phyloP scores from a whole-genome alignment of 768 basidiomycete genomes.

The Daedaleopsis nitida region DNA sequence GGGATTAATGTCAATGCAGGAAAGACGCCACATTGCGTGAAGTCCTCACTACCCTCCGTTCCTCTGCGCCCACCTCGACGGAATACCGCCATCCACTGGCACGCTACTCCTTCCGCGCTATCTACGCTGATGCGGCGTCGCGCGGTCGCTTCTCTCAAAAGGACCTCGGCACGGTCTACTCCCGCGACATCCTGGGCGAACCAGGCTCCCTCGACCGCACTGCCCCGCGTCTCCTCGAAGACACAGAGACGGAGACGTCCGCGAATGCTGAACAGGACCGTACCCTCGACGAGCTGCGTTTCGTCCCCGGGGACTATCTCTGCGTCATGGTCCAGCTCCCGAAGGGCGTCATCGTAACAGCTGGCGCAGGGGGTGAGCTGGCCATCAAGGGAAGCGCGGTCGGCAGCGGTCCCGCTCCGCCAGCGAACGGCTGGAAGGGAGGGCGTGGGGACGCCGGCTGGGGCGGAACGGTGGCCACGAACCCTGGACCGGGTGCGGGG shows the following conservation, averaged over 20 bases:
- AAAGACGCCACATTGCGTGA: constrained; percentile 82
- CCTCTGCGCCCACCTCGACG: constrained; percentile 61
- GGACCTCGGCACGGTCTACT: constrained; percentile 81
- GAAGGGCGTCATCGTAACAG: constrained; percentile 51
- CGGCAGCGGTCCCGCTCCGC: constrained; percentile 38
- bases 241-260: constrained; percentile 34
- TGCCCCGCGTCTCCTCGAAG: constrained; percentile 64
- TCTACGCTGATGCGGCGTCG: constrained; percentile 74
- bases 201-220: constrained; percentile 60
- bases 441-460: constrained; percentile 49
- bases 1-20: constrained; percentile 41
- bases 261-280: constrained; percentile 43
- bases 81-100: constrained; percentile 84
- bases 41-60: constrained; percentile 75
- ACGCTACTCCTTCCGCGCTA: constrained; percentile 77
- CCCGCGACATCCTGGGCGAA: constrained; percentile 83
- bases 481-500: constrained; percentile 39
- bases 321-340: constrained; percentile 76
- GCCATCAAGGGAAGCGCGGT: constrained; percentile 51
- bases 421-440: constrained; percentile 38
- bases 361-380: constrained; percentile 48
- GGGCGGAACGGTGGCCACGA: constrained; percentile 41
- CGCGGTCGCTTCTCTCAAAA: constrained; percentile 74
- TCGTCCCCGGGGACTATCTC: constrained; percentile 81
- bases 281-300: constrained; percentile 77